phyloP scores from a whole-genome alignment of 345 rosid genomes.

The Noccaea bulbosa region DNA sequence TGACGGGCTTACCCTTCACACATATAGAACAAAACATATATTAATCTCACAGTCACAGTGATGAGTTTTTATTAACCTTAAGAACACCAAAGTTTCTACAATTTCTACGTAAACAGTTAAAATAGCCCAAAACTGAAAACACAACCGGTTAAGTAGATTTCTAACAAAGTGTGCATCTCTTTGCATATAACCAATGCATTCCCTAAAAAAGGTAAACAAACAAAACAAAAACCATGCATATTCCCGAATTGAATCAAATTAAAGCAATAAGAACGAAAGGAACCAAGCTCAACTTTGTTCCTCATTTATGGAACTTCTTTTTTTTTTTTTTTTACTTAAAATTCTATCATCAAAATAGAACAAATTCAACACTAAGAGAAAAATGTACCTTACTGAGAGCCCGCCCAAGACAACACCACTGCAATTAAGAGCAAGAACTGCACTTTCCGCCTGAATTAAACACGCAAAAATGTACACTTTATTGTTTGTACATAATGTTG shows the following conservation, averaged over 20 bases:
- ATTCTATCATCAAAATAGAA: neutral
- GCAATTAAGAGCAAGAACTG: conserved; percentile 77
- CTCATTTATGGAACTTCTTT: neutral
- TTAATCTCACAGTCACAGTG: conserved; percentile 2
- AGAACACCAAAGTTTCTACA: neutral
- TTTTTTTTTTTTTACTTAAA: neutral
- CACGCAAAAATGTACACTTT: neutral
- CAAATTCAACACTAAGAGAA: neutral
- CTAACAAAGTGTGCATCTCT: neutral
- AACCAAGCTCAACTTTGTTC: neutral
- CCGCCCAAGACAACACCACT: conserved; percentile 78
- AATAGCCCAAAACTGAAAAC: neutral
- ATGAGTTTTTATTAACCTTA: conserved; percentile 6
- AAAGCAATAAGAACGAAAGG: neutral
- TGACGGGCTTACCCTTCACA: conserved; percentile 89
- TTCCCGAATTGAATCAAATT: neutral
- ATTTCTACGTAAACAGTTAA: neutral
- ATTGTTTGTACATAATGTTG: neutral
- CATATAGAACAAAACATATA: neutral
- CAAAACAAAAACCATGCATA: too few species aligned
- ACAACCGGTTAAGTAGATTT: conserved; percentile 12
- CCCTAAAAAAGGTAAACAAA: too few species aligned
- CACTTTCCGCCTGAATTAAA: conserved; percentile 76
- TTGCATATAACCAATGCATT: neutral
- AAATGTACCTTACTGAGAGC: conserved; percentile 67